These are phyloP conservation scores for Saturnispora serradocipensis DNA, from an alignment of 805 yeast genomes.

Conservation along the genomic window DNA sequence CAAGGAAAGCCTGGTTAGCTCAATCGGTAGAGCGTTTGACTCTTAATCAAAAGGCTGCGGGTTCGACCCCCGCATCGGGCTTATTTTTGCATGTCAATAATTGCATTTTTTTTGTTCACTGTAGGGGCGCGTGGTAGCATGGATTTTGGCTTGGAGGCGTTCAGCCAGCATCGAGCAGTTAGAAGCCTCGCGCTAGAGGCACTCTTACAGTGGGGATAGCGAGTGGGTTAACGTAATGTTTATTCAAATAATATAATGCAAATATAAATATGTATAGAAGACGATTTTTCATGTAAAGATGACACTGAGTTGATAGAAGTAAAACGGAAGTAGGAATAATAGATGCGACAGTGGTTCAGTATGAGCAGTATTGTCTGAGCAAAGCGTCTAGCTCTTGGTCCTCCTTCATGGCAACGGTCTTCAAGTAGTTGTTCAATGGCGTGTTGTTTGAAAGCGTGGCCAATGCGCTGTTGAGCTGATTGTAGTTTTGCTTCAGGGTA, in stretches of 20 bases:
- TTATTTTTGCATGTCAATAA: neutral
- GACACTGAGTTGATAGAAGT: neutral
- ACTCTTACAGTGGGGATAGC: no score
- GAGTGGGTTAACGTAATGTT: neutral
- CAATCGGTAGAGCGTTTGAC: conserved; percentile 18
- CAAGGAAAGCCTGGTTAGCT: conserved; percentile 13
- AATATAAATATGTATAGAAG: neutral
- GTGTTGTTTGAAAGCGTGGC: conserved; percentile 15
- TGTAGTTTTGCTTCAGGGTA: conserved; percentile 2
- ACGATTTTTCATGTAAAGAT: neutral
- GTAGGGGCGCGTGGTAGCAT: no score
- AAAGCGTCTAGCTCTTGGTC: conserved; percentile 26
- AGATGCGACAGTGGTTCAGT: neutral
- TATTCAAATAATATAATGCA: neutral
- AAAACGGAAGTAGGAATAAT: neutral
- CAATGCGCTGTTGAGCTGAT: conserved; percentile 5
- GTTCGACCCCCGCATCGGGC: conserved; percentile 18
- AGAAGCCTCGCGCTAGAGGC: no score
- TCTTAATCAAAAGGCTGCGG: conserved; percentile 17
- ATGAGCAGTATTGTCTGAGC: conserved; percentile 27
- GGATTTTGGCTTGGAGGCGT: no score
- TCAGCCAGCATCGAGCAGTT: no score
- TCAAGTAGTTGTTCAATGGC: conserved; percentile 22
- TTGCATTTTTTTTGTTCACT: neutral
- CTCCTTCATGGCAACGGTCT: conserved; percentile 27